Evolutionary conservation across 768 basidiomycete species (phyloP).

Genomic region (Mycena epipterygia): DNA sequence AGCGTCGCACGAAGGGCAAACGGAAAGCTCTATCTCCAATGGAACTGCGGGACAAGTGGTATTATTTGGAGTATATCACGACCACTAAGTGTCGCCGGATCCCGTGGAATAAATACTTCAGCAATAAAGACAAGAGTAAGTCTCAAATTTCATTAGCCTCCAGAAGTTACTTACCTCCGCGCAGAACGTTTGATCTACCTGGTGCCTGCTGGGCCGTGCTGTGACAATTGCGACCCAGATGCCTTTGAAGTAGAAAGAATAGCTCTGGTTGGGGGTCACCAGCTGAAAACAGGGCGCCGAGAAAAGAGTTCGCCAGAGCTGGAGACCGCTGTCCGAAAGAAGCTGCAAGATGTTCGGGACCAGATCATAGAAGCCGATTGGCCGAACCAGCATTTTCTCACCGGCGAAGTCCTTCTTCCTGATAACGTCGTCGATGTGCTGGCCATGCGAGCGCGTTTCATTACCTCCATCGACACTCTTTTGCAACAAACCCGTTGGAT

Average conservation of each 20-base stretch:
- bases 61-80: conserved; percentile 24
- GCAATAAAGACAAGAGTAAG: conserved; percentile 25
- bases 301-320: conserved; percentile 19
- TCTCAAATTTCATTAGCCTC: no score
- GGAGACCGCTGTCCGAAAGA: conserved; percentile 1
- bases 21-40: not conserved
- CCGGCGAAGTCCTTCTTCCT: conserved; percentile 11
- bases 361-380: not conserved
- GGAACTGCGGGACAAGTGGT: conserved; percentile 12
- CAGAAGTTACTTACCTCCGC: not conserved
- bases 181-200: not conserved
- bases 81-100: conserved; percentile 12
- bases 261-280: not conserved
- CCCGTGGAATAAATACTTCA: conserved; percentile 24
- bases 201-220: not conserved
- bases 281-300: conserved; percentile 2
- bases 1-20: conserved; percentile 2
- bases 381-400: conserved; percentile 14
- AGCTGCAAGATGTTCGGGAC: not conserved
- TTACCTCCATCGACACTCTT: not conserved
- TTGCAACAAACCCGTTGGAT: not conserved
- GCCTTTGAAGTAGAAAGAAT: conserved; percentile 2
- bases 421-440: conserved; percentile 15
- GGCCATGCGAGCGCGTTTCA: conserved; percentile 3
- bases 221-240: conserved; percentile 11